phyloP scores from a whole-genome alignment of 2,329 filamentous ascomycete genomes.

The Xylaria digitata region DNA sequence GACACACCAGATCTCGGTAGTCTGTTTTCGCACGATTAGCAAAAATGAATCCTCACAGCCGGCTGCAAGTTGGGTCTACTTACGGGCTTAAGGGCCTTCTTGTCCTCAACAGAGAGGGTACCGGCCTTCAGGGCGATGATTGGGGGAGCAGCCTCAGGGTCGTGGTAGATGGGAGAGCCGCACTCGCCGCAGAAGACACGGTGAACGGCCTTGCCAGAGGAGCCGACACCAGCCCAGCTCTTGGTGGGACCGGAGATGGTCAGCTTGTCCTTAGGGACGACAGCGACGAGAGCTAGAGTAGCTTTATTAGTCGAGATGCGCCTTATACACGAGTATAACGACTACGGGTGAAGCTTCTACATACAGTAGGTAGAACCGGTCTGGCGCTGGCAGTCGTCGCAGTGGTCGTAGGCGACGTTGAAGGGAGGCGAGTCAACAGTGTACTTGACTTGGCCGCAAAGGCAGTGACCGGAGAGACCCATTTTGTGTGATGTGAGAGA shows the following conservation, averaged over 20 bases:
- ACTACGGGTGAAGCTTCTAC: slow-evolving; percentile 42
- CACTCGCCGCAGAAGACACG: slow-evolving; percentile 77
- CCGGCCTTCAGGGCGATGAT: slow-evolving; percentile 78
- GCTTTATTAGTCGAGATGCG: slow-evolving; percentile 31
- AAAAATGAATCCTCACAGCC: neutral
- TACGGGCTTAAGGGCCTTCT: slow-evolving; percentile 75
- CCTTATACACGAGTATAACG: neutral
- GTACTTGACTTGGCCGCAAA: slow-evolving; percentile 79
- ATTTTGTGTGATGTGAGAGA: slow-evolving; percentile 56
- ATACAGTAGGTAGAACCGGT: slow-evolving; percentile 75
- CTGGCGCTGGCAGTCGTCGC: slow-evolving; percentile 79
- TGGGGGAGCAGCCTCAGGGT: slow-evolving; percentile 75
- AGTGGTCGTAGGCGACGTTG: slow-evolving; percentile 73
- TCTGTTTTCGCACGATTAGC: slow-evolving; percentile 51
- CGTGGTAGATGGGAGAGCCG: slow-evolving; percentile 76
- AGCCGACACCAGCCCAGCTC: slow-evolving; percentile 69
- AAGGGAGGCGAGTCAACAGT: slow-evolving; percentile 56
- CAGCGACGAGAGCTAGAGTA: slow-evolving; percentile 69
- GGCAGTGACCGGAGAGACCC: slow-evolving; percentile 76
- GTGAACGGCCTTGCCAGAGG: slow-evolving; percentile 72
- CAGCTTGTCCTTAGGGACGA: slow-evolving; percentile 74
- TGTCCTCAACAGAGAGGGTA: slow-evolving; percentile 70
- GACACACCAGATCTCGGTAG: slow-evolving; percentile 76
- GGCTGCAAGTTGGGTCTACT: slow-evolving; percentile 42
- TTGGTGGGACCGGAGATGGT: slow-evolving; percentile 72